phyloP scores from a whole-genome alignment of 306 rosid species.

The Rosa lucieae region DNA sequence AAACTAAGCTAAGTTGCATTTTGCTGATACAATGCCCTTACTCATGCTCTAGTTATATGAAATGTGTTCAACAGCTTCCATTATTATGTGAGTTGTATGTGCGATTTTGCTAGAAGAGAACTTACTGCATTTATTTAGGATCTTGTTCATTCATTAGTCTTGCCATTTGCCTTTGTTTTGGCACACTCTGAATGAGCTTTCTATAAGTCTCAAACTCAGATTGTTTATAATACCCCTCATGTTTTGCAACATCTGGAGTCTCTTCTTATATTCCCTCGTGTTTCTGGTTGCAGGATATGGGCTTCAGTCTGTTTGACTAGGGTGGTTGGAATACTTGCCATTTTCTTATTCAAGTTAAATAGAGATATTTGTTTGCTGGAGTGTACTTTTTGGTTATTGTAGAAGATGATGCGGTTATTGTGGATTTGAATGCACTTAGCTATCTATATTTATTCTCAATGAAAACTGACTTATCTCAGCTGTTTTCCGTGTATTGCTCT shows the following conservation, averaged over 20 bases:
- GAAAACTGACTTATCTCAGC: background rate
- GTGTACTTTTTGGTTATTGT: background rate
- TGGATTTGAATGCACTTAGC: background rate
- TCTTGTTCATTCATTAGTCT: background rate
- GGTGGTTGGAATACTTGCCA: constrained; percentile 12
- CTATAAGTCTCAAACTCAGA: background rate
- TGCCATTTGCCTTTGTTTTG: background rate
- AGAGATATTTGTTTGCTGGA: background rate
- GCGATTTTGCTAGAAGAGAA: background rate
- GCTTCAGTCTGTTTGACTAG: constrained; percentile 80
- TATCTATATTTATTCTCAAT: background rate
- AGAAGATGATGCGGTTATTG: background rate
- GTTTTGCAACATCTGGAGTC: background rate
- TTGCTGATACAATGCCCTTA: background rate
- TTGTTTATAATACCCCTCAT: background rate
- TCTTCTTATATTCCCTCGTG: constrained; percentile 12
- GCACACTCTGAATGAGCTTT: background rate
- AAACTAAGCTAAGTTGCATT: background rate
- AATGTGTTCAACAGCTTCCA: background rate
- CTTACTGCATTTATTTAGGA: background rate
- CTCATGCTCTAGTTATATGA: background rate
- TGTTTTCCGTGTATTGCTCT: background rate
- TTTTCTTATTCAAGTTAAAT: background rate
- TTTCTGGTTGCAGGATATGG: constrained; percentile 69
- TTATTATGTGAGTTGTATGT: too few species aligned